Percentiles rank a stretch among this genome's conserved stretches.
Evolutionary conservation across 2,329 filamentous ascomycete species (phyloP).

Genomic region (Aureobasidium sp.): DNA sequence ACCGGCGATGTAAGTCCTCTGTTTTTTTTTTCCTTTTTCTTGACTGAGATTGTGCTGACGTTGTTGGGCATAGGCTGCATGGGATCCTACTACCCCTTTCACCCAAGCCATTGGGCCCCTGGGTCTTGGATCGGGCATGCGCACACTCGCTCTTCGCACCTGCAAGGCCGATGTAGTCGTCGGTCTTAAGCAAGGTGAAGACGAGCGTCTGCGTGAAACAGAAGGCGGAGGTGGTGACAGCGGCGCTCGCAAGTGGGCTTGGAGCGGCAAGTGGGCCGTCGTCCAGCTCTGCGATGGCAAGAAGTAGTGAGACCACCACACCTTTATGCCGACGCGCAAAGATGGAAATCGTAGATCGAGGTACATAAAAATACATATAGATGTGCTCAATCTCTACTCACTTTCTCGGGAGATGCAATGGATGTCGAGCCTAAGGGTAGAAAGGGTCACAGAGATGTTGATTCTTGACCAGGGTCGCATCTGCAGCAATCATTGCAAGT

Average conservation of each 20-base stretch:
- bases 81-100: slow-evolving; percentile 86
- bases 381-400: too few relatives aligned
- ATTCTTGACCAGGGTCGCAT: too few relatives aligned
- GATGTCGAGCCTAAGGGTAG: too few relatives aligned
- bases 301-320: slow-evolving; percentile 18
- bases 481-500: too few relatives aligned
- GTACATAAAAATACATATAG: too few relatives aligned
- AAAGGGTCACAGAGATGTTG: too few relatives aligned
- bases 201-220: slow-evolving; percentile 66
- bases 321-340: too few relatives aligned
- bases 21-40: not conserved
- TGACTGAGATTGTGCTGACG: not conserved
- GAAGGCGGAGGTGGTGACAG: slow-evolving; percentile 65
- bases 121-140: slow-evolving; percentile 72
- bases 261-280: slow-evolving; percentile 96
- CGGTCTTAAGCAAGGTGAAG: slow-evolving; percentile 71
- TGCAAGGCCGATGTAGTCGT: slow-evolving; percentile 97
- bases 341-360: too few relatives aligned
- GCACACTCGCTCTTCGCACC: slow-evolving; percentile 79
- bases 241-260: slow-evolving; percentile 77
- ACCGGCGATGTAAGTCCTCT: slow-evolving; percentile 67
- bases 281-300: slow-evolving; percentile 74
- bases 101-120: slow-evolving; percentile 76
- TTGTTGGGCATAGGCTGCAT: slow-evolving; percentile 52
- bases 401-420: too few relatives aligned